Evolutionary conservation across 805 yeast species (phyloP).

Genomic region (Torulaspora maleeae): DNA sequence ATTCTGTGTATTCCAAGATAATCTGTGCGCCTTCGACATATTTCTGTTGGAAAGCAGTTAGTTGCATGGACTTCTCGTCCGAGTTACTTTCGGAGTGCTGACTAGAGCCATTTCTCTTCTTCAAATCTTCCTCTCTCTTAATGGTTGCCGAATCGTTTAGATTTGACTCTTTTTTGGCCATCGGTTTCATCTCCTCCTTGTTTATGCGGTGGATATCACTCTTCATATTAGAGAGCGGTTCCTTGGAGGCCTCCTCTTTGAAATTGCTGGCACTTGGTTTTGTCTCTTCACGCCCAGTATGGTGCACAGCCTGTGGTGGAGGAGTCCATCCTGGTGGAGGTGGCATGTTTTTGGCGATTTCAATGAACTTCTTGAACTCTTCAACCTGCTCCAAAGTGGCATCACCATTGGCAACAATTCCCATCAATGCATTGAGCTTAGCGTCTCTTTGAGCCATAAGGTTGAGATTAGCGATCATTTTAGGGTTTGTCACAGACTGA

Average conservation of each 20-base stretch:
- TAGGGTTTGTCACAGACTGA: slow-evolving; percentile 56
- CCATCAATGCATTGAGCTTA: slow-evolving; percentile 67
- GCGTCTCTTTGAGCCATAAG: slow-evolving; percentile 73
- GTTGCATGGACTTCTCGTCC: slow-evolving; percentile 46
- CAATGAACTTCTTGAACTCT: slow-evolving; percentile 76
- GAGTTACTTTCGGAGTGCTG: slow-evolving; percentile 11
- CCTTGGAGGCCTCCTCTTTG: slow-evolving; percentile 7
- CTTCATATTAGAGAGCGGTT: slow-evolving; percentile 7
- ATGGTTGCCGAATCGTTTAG: slow-evolving; percentile 7
- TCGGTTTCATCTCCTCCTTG: background rate
- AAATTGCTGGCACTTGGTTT: background rate
- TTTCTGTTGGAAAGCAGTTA: slow-evolving; percentile 74
- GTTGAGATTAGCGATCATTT: slow-evolving; percentile 82
- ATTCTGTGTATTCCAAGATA: slow-evolving; percentile 81
- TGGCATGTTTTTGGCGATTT: slow-evolving; percentile 73
- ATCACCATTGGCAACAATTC: slow-evolving; percentile 75
- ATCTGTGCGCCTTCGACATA: slow-evolving; percentile 65
- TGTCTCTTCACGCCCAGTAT: slow-evolving; percentile 1
- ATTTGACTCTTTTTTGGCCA: background rate
- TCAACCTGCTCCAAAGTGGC: slow-evolving; percentile 69
- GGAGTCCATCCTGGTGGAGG: slow-evolving; percentile 40
- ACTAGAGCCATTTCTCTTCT: slow-evolving; percentile 9
- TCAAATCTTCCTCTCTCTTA: slow-evolving; percentile 14
- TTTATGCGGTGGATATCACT: background rate
- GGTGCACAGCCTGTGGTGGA: background rate